Evolutionary conservation across 441 rosid species (phyloP).

Genomic region (Corymbia calophylla): DNA sequence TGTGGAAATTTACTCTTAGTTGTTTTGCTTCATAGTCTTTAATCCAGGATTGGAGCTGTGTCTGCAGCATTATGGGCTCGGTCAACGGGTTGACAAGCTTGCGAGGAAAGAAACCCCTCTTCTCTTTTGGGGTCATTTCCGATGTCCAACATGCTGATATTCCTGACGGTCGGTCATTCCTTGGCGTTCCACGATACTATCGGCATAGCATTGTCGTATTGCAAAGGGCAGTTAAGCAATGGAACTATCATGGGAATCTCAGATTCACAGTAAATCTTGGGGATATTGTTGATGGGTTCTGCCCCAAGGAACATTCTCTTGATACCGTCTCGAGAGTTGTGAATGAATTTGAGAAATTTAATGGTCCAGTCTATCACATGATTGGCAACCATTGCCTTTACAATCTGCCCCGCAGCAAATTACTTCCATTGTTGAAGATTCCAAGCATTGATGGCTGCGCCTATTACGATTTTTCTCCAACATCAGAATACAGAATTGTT

Average conservation of each 20-base stretch:
- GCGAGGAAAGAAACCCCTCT: slow-evolving; percentile 44
- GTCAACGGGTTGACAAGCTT: slow-evolving; percentile 17
- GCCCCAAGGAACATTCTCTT: slow-evolving; percentile 64
- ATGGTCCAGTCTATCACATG: slow-evolving; percentile 67
- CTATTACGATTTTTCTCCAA: slow-evolving; percentile 88
- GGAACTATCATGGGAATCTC: slow-evolving; percentile 59
- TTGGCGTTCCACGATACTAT: slow-evolving; percentile 74
- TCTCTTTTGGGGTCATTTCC: slow-evolving; percentile 79
- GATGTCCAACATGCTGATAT: slow-evolving; percentile 92
- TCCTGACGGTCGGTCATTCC: slow-evolving; percentile 70
- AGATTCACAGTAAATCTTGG: slow-evolving; percentile 73
- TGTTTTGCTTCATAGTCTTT: not conserved
- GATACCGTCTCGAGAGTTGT: slow-evolving; percentile 40
- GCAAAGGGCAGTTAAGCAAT: slow-evolving; percentile 64
- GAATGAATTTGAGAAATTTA: slow-evolving; percentile 49
- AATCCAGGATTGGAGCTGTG: slow-evolving; percentile 2
- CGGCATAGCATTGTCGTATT: slow-evolving; percentile 59
- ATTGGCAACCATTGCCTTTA: slow-evolving; percentile 94
- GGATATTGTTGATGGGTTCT: slow-evolving; percentile 77
- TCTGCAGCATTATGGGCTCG: slow-evolving; percentile 21
- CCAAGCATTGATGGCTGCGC: slow-evolving; percentile 38
- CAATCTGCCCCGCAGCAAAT: slow-evolving; percentile 67
- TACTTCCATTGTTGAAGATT: slow-evolving; percentile 70
- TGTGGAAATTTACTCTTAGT: not conserved
- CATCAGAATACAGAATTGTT: slow-evolving; percentile 53